Evolutionary conservation across 768 basidiomycete species (phyloP).

Genomic region (Boletus speciosus): DNA sequence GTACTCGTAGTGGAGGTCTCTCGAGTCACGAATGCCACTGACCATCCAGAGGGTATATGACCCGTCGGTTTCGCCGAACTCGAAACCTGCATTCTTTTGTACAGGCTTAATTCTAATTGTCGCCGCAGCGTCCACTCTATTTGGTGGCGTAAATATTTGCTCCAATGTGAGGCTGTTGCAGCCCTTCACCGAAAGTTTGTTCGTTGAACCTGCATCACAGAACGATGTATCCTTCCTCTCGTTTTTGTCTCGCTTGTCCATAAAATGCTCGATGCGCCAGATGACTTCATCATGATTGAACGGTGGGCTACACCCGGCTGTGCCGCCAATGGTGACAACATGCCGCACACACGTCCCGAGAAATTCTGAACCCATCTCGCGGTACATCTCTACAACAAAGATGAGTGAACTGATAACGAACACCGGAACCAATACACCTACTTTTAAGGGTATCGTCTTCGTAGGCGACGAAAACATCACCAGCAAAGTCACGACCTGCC

Average conservation of each 20-base stretch:
- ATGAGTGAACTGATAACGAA: not conserved
- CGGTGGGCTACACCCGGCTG: not conserved
- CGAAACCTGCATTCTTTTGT: constrained; percentile 4
- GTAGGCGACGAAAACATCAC: constrained; percentile 5
- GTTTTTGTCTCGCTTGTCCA: constrained; percentile 9
- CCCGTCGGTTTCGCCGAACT: not conserved
- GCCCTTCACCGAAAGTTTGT: not conserved
- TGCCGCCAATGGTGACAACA: not conserved
- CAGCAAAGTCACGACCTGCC: constrained; percentile 7
- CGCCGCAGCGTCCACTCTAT: not conserved
- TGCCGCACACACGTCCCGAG: constrained; percentile 8
- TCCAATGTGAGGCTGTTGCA: constrained; percentile 5
- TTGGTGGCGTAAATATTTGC: constrained; percentile 10
- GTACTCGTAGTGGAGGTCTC: constrained; percentile 4
- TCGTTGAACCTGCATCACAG: not conserved
- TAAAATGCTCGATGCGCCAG: constrained; percentile 3
- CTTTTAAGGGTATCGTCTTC: constrained; percentile 7
- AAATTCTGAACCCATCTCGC: constrained; percentile 10
- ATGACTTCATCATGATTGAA: not conserved
- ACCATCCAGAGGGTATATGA: constrained; percentile 10
- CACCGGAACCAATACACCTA: not conserved
- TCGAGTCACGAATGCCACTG: not conserved
- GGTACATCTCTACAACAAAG: constrained; percentile 9
- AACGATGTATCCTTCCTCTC: constrained; percentile 1
- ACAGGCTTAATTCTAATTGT: not conserved